Conservation (phyloP, 306 rosid species). For the Trifolium pratense region DNA sequence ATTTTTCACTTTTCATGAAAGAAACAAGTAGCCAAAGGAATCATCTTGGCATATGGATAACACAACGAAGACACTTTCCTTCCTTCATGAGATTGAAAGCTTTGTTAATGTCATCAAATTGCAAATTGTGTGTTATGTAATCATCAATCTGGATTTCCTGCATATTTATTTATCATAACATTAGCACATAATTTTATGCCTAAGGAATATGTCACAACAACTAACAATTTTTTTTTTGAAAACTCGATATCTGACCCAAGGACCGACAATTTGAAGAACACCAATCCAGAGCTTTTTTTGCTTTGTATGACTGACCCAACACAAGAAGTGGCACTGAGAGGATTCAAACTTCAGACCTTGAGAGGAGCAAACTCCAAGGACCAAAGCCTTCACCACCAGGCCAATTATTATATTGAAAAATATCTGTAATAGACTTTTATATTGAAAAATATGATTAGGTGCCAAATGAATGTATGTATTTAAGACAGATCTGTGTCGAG, state of each 20-base stretch:
- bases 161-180: slow-evolving; percentile 29
- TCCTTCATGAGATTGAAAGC: slow-evolving; percentile 88
- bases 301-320: too few species aligned
- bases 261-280: too few species aligned
- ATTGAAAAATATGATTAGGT: neutral
- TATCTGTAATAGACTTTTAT: neutral
- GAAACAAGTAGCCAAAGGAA: slow-evolving; percentile 15
- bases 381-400: too few species aligned
- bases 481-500: neutral
- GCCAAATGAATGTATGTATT: neutral
- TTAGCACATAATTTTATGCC: neutral
- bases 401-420: too few species aligned
- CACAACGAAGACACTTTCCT: slow-evolving; percentile 92
- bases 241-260: too few species aligned
- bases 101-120: slow-evolving; percentile 73
- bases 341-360: too few species aligned
- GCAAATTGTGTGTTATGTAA: slow-evolving; percentile 76
- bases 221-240: neutral
- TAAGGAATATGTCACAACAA: neutral
- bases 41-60: slow-evolving; percentile 70
- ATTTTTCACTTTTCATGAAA: neutral
- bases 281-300: too few species aligned
- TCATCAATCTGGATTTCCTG: slow-evolving; percentile 92
- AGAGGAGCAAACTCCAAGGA: too few species aligned
- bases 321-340: too few species aligned